Evolutionary conservation across 345 rosid genomes (phyloP).

Genomic region (Boechera divaricarpa): DNA sequence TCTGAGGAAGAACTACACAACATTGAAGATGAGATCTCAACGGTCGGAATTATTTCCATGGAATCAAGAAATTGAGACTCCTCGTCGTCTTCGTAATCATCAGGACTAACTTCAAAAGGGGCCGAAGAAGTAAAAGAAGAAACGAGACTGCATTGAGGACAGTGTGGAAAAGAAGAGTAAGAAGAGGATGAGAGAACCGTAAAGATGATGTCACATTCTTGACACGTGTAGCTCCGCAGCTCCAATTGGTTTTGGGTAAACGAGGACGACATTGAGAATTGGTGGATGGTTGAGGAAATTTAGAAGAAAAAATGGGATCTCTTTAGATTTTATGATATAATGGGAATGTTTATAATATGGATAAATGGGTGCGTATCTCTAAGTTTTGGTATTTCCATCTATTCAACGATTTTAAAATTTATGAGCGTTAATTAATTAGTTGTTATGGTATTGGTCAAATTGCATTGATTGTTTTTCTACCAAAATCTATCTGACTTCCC

Average conservation of each 20-base stretch:
- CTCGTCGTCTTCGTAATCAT: conserved; percentile 39
- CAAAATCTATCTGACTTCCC: background rate
- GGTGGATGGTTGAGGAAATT: conserved; percentile 30
- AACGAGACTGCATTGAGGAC: conserved; percentile 45
- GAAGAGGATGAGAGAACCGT: conserved; percentile 30
- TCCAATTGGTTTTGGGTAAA: conserved; percentile 7
- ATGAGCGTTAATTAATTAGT: background rate
- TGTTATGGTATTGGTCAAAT: background rate
- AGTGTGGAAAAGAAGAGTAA: conserved; percentile 22
- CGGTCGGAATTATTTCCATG: conserved; percentile 29
- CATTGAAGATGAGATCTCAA: conserved; percentile 46
- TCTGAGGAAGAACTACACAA: conserved; percentile 5
- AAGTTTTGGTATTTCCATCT: background rate
- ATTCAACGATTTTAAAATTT: background rate
- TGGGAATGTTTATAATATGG: background rate
- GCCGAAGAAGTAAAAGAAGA: conserved; percentile 15
- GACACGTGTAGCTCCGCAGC: conserved; percentile 49
- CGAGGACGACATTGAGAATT: conserved; percentile 16
- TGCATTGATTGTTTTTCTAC: background rate
- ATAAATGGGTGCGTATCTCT: background rate
- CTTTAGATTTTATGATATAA: background rate
- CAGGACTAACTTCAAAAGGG: background rate
- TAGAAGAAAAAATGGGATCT: background rate
- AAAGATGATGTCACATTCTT: conserved; percentile 51
- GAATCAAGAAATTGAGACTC: conserved; percentile 30